Evolutionary conservation across 2,329 filamentous ascomycete genomes (phyloP).

Genomic region (Beauveria rudraprayagi): DNA sequence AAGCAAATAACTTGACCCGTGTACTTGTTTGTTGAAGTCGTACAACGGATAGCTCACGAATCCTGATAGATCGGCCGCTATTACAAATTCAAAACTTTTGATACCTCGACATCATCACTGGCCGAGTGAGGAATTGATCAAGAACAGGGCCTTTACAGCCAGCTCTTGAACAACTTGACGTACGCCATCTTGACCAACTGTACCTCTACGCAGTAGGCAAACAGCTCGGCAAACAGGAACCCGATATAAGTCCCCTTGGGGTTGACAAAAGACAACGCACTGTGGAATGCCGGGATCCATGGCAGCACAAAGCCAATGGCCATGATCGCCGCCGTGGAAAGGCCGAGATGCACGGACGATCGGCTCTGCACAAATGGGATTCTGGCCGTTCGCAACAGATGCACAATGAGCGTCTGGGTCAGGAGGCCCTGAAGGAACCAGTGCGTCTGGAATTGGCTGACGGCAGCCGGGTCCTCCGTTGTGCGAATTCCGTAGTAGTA

Average conservation of each 20-base stretch:
- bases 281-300: constrained; percentile 19
- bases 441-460: constrained; percentile 19
- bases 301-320: constrained; percentile 19
- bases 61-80: neutral
- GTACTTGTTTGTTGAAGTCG: neutral
- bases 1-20: neutral
- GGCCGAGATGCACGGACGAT: constrained; percentile 15
- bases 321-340: constrained; percentile 20
- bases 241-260: constrained; percentile 17
- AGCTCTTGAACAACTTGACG: constrained; percentile 18
- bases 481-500: constrained; percentile 19
- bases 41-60: neutral
- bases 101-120: no score
- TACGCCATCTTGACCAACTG: constrained; percentile 22
- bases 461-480: constrained; percentile 9
- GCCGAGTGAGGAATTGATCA: no score
- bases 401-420: constrained; percentile 23
- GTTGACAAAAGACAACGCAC: constrained; percentile 15
- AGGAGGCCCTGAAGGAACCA: constrained; percentile 23
- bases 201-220: constrained; percentile 20
- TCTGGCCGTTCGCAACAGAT: constrained; percentile 20
- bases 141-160: constrained; percentile 14
- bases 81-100: neutral
- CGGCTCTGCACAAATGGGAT: constrained; percentile 20
- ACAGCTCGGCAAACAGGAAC: constrained; percentile 18